These are phyloP conservation scores for Vigna angularis DNA, from an alignment of 306 rosid species.

Conservation along the genomic window DNA sequence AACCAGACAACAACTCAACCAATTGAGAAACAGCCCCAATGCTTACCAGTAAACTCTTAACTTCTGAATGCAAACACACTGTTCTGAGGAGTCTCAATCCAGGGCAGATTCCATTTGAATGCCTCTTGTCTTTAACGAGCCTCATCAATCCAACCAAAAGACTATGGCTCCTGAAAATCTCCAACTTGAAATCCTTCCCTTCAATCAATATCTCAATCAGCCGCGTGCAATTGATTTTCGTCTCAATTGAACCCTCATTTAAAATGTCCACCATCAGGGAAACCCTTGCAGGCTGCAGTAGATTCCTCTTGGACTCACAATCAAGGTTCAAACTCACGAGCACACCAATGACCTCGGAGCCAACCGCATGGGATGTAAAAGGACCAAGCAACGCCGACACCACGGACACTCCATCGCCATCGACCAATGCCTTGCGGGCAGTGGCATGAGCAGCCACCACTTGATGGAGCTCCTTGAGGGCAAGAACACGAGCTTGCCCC, in stretches of 20 bases:
- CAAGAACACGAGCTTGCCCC: slow-evolving; percentile 69
- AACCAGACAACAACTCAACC: slow-evolving; percentile 62
- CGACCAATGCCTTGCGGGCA: slow-evolving; percentile 58
- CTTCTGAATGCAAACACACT: slow-evolving; percentile 54
- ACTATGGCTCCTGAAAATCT: slow-evolving; percentile 65
- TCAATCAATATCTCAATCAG: slow-evolving; percentile 62
- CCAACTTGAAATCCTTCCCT: slow-evolving; percentile 52
- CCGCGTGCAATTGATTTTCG: slow-evolving; percentile 66
- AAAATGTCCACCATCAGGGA: slow-evolving; percentile 68
- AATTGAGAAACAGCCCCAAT: slow-evolving; percentile 67
- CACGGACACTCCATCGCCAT: slow-evolving; percentile 57
- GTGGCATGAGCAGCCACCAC: slow-evolving; percentile 60
- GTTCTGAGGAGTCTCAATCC: slow-evolving; percentile 59
- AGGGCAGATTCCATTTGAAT: slow-evolving; percentile 48
- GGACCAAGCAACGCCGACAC: slow-evolving; percentile 66
- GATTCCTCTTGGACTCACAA: slow-evolving; percentile 51
- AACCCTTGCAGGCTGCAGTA: slow-evolving; percentile 67
- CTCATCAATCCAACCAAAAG: slow-evolving; percentile 72
- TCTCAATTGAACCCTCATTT: slow-evolving; percentile 71
- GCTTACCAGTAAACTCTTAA: slow-evolving; percentile 56
- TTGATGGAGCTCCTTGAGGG: slow-evolving; percentile 67
- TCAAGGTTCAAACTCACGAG: slow-evolving; percentile 62
- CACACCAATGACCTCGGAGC: slow-evolving; percentile 65
- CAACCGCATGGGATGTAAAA: slow-evolving; percentile 71
- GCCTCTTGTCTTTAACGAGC: slow-evolving; percentile 65